Evolutionary conservation across 371 early-diverging fungal genomes (phyloP).

Genomic region (Mucor velutinosus): DNA sequence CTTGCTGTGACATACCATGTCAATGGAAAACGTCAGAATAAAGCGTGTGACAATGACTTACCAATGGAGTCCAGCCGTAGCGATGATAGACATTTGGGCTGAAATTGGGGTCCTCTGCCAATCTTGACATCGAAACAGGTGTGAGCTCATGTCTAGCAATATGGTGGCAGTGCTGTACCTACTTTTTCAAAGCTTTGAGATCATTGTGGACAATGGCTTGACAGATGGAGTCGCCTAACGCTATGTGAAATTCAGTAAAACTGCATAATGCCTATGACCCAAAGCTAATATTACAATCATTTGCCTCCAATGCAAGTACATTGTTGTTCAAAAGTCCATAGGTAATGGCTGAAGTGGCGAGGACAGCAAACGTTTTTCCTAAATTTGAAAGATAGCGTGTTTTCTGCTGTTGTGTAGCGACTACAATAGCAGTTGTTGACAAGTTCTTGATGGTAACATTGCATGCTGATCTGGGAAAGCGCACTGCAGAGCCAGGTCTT

Average conservation of each 20-base stretch:
- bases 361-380: conserved; percentile 1
- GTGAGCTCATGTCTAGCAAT: not conserved
- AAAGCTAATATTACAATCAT: conserved; percentile 9
- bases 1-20: conserved; percentile 29
- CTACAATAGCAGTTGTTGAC: not conserved
- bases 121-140: conserved; percentile 11
- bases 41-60: conserved; percentile 16
- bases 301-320: conserved; percentile 25
- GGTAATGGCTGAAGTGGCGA: not conserved
- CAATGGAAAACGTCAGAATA: not conserved
- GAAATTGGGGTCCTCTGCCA: conserved; percentile 50
- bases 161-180: not conserved
- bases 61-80: conserved; percentile 56
- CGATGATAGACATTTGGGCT: conserved; percentile 49
- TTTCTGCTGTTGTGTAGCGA: conserved; percentile 1
- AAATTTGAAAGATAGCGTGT: not conserved
- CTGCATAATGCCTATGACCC: not conserved
- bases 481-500: not conserved
- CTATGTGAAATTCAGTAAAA: conserved; percentile 9
- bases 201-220: conserved; percentile 50
- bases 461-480: not conserved
- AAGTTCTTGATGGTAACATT: not conserved
- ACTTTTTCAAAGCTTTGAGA: conserved; percentile 40
- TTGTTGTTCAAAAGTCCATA: not conserved
- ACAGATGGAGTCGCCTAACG: conserved; percentile 42